Base-by-base conservation (phyloP, 805 yeast genomes). In the Candida montana region DNA sequence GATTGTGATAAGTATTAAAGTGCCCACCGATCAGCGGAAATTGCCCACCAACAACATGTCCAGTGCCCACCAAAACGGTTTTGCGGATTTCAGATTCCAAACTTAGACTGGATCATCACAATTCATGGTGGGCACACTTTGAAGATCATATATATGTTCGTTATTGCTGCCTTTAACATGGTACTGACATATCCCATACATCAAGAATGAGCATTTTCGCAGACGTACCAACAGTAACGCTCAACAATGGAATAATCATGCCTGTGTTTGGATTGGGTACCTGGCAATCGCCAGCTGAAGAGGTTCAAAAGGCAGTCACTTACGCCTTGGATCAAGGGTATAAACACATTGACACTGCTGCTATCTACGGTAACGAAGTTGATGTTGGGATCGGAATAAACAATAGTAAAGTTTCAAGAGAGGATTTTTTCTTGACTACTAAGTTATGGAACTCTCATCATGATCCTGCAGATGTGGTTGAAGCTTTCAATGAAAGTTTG, bases 261-360 rank as follows among this genome's bases (percentile, higher is more conserved):
- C 85, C 39, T 5, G 18, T 30, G 7, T 58, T 79, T n/a, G 85
- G 76, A 0, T 62, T 71, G 23, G 85, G 85, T 3, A 71, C 76
- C 7, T 78, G 39, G 39, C 39, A 36, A 36, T 36, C 39, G 11
- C 39, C 39, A 15, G 19, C 33, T 30, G 70, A 55, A 2, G 63
- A 63, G 6, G 68, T 80, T 4, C 44, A 56, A 12, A 61, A 65
- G 1, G 57, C 75, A 31, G 82, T 77, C 0, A 67, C 69, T 48
- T 59, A 67, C 31, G 89, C 87, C 2, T 67, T 83, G 45, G 59
- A 67, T 29, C 62, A 55, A 13, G 90, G 90, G 2, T 83, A 81
- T 58, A 71, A 88, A 46, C 88, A 78, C 50, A 64, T 83, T 42
- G 90, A 84, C 55, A 64, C 79, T 17, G 91, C 91, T 17, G 75